Conservation (phyloP, 257 asterid species). For the Solanum infundibuliforme region DNA sequence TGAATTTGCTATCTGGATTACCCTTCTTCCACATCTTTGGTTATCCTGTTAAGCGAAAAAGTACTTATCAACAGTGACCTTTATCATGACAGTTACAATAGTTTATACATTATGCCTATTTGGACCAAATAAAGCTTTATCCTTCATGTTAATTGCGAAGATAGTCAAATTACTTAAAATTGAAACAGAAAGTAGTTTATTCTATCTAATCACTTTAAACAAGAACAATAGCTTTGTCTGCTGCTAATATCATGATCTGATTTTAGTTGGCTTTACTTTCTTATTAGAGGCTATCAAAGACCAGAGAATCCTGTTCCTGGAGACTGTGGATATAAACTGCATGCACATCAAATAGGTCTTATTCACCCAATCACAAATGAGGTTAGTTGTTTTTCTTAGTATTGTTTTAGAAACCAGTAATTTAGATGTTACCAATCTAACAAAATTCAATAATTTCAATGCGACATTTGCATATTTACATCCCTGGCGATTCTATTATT, state of each 20-base stretch:
- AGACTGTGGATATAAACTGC: slow-evolving; percentile 91
- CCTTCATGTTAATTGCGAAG: neutral
- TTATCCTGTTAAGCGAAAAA: neutral
- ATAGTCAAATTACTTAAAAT: neutral
- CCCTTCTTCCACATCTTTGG: neutral
- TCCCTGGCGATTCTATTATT: neutral
- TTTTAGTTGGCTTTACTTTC: neutral
- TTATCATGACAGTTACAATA: neutral
- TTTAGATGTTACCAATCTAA: neutral
- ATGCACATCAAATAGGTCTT: slow-evolving; percentile 64
- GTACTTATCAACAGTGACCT: neutral
- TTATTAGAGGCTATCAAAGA: slow-evolving; percentile 61
- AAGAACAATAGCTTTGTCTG: neutral
- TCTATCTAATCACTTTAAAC: neutral
- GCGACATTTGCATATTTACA: neutral
- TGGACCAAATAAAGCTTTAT: neutral
- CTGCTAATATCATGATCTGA: neutral
- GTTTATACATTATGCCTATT: neutral
- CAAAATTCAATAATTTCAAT: neutral
- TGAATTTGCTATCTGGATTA: neutral
- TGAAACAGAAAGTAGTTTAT: neutral
- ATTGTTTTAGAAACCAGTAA: neutral
- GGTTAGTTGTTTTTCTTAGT: slow-evolving; percentile 27
- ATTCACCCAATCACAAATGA: slow-evolving; percentile 56
- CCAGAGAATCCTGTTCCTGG: slow-evolving; percentile 97